Conservation (phyloP, 352 stramenopile species). For the Pythium chondricola region DNA sequence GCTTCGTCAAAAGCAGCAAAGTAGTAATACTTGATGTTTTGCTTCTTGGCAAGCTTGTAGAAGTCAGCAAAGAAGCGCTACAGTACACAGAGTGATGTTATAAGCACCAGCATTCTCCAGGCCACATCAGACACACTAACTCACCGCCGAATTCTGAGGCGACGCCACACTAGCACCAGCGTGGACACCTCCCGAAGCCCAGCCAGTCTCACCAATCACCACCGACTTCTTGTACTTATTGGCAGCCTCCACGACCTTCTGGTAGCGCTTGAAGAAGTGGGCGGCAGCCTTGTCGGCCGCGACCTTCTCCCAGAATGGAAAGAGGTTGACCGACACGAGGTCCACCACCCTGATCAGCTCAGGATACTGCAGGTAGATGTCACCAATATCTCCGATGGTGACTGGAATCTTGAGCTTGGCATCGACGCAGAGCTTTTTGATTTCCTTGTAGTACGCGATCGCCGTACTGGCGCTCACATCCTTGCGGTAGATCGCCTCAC, state of each 20-base stretch:
- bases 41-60: slow-evolving; percentile 29
- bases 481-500: slow-evolving; percentile 55
- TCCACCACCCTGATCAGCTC: slow-evolving; percentile 40
- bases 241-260: slow-evolving; percentile 23
- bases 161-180: slow-evolving; percentile 30
- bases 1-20: slow-evolving; percentile 61
- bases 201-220: slow-evolving; percentile 60
- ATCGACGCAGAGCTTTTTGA: slow-evolving; percentile 30
- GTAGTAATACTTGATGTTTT: slow-evolving; percentile 55
- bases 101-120: no score
- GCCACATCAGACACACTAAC: not conserved
- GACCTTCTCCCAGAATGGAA: slow-evolving; percentile 63
- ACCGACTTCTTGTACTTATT: slow-evolving; percentile 32
- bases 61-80: slow-evolving; percentile 55
- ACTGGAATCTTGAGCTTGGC: slow-evolving; percentile 31
- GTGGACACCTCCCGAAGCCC: slow-evolving; percentile 34
- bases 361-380: slow-evolving; percentile 43
- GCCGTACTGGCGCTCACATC: slow-evolving; percentile 35
- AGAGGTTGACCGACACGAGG: slow-evolving; percentile 49
- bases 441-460: slow-evolving; percentile 28
- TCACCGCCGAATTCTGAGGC: slow-evolving; percentile 27
- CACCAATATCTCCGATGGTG: slow-evolving; percentile 54
- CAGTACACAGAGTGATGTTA: no score
- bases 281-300: slow-evolving; percentile 22
- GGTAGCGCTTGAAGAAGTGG: slow-evolving; percentile 35